Conservation (phyloP, 805 yeast species). For the Starmerella powellii region DNA sequence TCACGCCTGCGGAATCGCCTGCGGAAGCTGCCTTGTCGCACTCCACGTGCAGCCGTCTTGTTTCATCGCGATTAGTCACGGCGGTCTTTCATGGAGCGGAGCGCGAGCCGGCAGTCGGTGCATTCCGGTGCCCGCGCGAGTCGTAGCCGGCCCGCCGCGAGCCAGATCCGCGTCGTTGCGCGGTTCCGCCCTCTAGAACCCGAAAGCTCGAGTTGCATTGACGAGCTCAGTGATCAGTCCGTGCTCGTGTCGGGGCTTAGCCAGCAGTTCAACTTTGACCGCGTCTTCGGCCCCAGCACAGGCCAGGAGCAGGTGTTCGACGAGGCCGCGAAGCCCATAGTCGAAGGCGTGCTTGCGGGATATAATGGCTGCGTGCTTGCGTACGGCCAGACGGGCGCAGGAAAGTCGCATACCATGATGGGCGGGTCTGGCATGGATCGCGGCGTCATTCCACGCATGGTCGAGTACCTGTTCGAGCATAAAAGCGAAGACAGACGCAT, state of each 20-base stretch:
- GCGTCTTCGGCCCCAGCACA: conserved; percentile 42
- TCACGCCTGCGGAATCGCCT: too few species aligned
- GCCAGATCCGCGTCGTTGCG: conserved; percentile 48
- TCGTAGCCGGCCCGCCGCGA: neutral
- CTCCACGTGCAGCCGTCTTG: too few species aligned
- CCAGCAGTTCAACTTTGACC: conserved; percentile 46
- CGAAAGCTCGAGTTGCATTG: conserved; percentile 11
- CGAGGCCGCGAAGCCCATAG: conserved; percentile 47
- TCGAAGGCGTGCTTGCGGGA: conserved; percentile 61
- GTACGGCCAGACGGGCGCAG: conserved; percentile 71
- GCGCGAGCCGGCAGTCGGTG: conserved; percentile 13
- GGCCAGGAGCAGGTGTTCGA: conserved; percentile 49
- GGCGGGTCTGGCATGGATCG: conserved; percentile 35
- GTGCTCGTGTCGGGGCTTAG: conserved; percentile 9
- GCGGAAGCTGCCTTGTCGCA: too few species aligned
- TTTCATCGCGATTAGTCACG: neutral
- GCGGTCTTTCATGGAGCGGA: conserved; percentile 3
- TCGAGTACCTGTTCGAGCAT: conserved; percentile 47
- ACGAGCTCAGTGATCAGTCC: conserved; percentile 2
- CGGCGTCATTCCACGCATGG: conserved; percentile 66
- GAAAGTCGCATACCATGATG: conserved; percentile 68
- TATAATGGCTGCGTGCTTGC: conserved; percentile 67
- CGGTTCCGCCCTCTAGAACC: conserved; percentile 50
- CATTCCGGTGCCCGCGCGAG: conserved; percentile 2
- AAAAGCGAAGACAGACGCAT: conserved; percentile 44